Conservation (phyloP, 768 basidiomycete genomes). For the Lactarius sp. region DNA sequence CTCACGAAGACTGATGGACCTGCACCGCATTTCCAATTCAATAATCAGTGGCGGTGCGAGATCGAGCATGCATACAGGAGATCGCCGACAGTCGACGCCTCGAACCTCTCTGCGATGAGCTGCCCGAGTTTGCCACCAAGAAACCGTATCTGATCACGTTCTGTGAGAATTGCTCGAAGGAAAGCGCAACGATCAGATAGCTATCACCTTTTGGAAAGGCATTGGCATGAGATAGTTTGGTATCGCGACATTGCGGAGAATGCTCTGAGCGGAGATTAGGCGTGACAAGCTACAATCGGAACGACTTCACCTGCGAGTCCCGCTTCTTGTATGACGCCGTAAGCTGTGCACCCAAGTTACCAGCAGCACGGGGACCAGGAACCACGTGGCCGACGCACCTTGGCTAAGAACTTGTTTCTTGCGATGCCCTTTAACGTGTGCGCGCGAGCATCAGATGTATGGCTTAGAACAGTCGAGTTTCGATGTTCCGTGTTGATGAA, state of each 20-base stretch:
- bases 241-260: slow-evolving; percentile 78
- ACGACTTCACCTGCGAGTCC: slow-evolving; percentile 60
- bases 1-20: slow-evolving; percentile 54
- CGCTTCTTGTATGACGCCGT: slow-evolving; percentile 91
- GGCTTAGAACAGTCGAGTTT: not conserved
- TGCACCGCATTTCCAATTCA: slow-evolving; percentile 28
- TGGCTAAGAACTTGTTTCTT: slow-evolving; percentile 92
- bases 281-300: not conserved
- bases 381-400: slow-evolving; percentile 44
- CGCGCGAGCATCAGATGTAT: not conserved
- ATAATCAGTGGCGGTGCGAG: not conserved
- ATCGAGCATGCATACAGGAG: slow-evolving; percentile 56
- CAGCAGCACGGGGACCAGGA: slow-evolving; percentile 2
- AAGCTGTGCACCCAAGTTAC: slow-evolving; percentile 44
- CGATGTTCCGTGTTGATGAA: too few species aligned
- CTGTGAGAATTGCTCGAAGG: not conserved
- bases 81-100: slow-evolving; percentile 85
- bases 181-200: slow-evolving; percentile 2
- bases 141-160: slow-evolving; percentile 68
- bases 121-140: slow-evolving; percentile 93
- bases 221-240: slow-evolving; percentile 80
- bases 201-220: slow-evolving; percentile 51
- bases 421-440: slow-evolving; percentile 62
- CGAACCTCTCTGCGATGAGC: slow-evolving; percentile 82
- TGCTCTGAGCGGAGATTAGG: slow-evolving; percentile 48